Evolutionary conservation across 352 stramenopile genomes (phyloP).

Genomic region (Phytophthora pinifolia): DNA sequence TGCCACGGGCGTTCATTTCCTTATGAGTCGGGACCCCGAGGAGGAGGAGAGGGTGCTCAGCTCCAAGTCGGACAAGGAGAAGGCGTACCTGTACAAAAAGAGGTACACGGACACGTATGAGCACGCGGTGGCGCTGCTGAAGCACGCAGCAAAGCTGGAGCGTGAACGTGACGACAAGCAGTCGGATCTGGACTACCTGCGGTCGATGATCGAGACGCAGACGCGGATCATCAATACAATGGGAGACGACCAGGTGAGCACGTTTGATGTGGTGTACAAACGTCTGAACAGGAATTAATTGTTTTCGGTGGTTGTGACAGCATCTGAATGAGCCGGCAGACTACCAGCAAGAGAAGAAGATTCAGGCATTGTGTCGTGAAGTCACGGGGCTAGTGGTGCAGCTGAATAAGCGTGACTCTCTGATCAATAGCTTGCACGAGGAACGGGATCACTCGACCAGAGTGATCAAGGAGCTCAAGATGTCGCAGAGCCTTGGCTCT

Average conservation of each 20-base stretch:
- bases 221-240: slow-evolving; percentile 57
- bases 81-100: slow-evolving; percentile 78
- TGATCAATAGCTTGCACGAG: slow-evolving; percentile 57
- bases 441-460: slow-evolving; percentile 48
- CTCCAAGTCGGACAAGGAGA: slow-evolving; percentile 60
- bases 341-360: slow-evolving; percentile 47
- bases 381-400: slow-evolving; percentile 58
- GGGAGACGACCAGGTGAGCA: slow-evolving; percentile 41
- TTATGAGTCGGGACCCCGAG: slow-evolving; percentile 53
- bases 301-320: no score
- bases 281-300: slow-evolving; percentile 10
- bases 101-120: slow-evolving; percentile 74
- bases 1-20: slow-evolving; percentile 50
- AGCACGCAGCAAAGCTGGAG: slow-evolving; percentile 50
- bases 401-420: slow-evolving; percentile 50
- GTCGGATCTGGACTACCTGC: slow-evolving; percentile 48
- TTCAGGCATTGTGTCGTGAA: slow-evolving; percentile 61
- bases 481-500: slow-evolving; percentile 27
- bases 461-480: slow-evolving; percentile 46
- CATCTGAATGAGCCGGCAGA: slow-evolving; percentile 30
- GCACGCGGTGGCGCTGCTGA: slow-evolving; percentile 47
- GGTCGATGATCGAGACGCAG: slow-evolving; percentile 51
- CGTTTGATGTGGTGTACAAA: neutral
- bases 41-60: slow-evolving; percentile 59
- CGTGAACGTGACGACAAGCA: slow-evolving; percentile 35